phyloP scores from a whole-genome alignment of 768 basidiomycete species.

The Tylopilus felleus region DNA sequence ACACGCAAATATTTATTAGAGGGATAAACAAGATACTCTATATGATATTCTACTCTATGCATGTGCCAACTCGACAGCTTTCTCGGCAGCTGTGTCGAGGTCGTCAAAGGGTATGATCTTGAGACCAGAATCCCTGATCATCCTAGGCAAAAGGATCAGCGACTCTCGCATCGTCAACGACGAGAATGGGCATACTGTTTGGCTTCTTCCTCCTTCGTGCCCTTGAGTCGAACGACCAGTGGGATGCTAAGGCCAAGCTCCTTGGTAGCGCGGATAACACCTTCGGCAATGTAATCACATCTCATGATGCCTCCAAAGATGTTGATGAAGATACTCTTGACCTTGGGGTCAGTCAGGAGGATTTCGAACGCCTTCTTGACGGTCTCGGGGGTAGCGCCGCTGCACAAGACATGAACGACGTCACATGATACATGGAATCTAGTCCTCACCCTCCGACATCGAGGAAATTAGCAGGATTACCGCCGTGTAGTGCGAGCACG shows the following conservation, averaged over 20 bases:
- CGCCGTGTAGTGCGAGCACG: slow-evolving; percentile 93
- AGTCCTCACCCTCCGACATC: slow-evolving; percentile 85
- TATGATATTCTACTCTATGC: slow-evolving; percentile 35
- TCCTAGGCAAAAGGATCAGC: slow-evolving; percentile 46
- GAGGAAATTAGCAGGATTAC: slow-evolving; percentile 96
- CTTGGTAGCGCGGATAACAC: slow-evolving; percentile 96
- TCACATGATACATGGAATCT: slow-evolving; percentile 13
- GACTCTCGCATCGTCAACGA: neutral
- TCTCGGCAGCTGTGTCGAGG: slow-evolving; percentile 86
- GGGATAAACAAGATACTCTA: slow-evolving; percentile 19
- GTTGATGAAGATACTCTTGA: slow-evolving; percentile 99
- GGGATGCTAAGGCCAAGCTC: slow-evolving; percentile 85
- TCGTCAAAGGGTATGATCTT: slow-evolving; percentile 93
- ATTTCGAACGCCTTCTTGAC: slow-evolving; percentile 99
- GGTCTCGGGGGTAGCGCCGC: slow-evolving; percentile 97
- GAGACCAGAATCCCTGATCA: slow-evolving; percentile 90
- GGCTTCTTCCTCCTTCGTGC: slow-evolving; percentile 94
- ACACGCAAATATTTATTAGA: slow-evolving; percentile 12
- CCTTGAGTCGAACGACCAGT: slow-evolving; percentile 91
- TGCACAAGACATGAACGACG: slow-evolving; percentile 27
- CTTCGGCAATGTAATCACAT: slow-evolving; percentile 97
- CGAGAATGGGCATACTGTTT: slow-evolving; percentile 59
- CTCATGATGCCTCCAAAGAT: slow-evolving; percentile 99
- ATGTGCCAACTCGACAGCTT: slow-evolving; percentile 67
- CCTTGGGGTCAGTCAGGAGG: slow-evolving; percentile 82